Percentiles rank a stretch among this genome's conserved stretches.
Conservation (phyloP, 1,284 basidiomycete species). For the Polyporus tsugae region DNA sequence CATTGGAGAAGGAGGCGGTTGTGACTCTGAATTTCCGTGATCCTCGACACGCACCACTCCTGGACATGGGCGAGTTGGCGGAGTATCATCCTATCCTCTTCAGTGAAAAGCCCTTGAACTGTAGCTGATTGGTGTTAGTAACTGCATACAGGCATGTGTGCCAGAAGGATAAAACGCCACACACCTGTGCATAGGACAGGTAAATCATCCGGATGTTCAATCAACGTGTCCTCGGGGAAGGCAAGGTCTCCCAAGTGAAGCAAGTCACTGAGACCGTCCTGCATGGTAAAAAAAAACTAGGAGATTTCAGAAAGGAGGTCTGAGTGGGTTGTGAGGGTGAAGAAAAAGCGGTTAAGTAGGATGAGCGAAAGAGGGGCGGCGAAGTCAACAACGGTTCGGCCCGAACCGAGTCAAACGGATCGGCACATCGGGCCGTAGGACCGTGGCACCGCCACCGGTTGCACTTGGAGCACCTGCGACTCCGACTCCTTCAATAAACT, state of each 20-base stretch:
- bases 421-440: no score
- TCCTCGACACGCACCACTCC: conserved; percentile 4
- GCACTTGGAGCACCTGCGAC: no score
- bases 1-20: not conserved
- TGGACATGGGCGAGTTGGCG: not conserved
- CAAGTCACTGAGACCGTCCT: not conserved
- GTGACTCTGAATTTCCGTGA: not conserved
- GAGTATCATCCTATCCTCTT: not conserved
- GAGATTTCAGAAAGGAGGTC: not conserved
- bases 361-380: no score
- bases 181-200: not conserved
- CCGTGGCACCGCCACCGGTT: no score
- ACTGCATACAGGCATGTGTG: not conserved
- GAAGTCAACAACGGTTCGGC: no score
- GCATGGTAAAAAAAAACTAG: not conserved
- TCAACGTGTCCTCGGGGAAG: not conserved
- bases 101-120: not conserved
- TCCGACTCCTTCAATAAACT: no score
- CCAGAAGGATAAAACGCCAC: not conserved
- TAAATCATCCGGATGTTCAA: not conserved
- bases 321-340: no score
- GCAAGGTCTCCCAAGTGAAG: conserved; percentile 1
- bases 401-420: no score
- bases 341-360: no score
- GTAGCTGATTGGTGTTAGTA: not conserved